These are phyloP conservation scores for Euphorbia tirucalli DNA, from an alignment of 345 rosid genomes.

Conservation along the genomic window DNA sequence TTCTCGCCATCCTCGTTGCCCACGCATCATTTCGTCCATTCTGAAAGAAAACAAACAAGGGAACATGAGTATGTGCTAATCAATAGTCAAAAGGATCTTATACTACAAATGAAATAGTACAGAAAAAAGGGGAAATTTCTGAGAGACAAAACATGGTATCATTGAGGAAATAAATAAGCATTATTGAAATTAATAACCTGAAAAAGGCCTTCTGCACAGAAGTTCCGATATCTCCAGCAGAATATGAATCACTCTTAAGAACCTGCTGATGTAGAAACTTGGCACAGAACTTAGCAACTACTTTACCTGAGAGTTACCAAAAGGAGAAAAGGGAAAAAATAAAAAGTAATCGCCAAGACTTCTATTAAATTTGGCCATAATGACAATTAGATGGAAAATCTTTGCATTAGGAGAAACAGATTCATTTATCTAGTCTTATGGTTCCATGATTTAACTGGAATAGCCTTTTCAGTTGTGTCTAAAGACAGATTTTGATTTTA, in stretches of 20 bases:
- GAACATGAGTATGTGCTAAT: not conserved
- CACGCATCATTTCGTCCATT: constrained; percentile 99
- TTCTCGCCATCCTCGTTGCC: constrained; percentile 96
- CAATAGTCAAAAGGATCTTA: not conserved
- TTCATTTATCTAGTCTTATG: not conserved
- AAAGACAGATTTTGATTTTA: not conserved
- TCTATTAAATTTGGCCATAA: not conserved
- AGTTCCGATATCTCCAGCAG: constrained; percentile 68
- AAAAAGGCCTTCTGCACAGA: constrained; percentile 75
- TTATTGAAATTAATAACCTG: constrained; percentile 54
- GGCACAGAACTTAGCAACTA: constrained; percentile 91
- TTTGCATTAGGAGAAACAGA: not conserved
- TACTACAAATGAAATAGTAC: not conserved
- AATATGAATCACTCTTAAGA: constrained; percentile 60
- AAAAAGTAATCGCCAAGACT: not conserved
- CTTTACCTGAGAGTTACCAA: constrained; percentile 61
- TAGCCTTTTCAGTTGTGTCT: not conserved
- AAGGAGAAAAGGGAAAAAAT: not conserved
- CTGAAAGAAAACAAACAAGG: constrained; percentile 30
- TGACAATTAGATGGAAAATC: not conserved
- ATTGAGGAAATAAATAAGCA: no score
- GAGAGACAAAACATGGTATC: no score
- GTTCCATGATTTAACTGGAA: not conserved
- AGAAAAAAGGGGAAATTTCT: no score
- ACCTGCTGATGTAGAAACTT: constrained; percentile 89